Base-by-base conservation (phyloP, 2,329 filamentous ascomycete genomes). In the Lasiodiplodia citricola region DNA sequence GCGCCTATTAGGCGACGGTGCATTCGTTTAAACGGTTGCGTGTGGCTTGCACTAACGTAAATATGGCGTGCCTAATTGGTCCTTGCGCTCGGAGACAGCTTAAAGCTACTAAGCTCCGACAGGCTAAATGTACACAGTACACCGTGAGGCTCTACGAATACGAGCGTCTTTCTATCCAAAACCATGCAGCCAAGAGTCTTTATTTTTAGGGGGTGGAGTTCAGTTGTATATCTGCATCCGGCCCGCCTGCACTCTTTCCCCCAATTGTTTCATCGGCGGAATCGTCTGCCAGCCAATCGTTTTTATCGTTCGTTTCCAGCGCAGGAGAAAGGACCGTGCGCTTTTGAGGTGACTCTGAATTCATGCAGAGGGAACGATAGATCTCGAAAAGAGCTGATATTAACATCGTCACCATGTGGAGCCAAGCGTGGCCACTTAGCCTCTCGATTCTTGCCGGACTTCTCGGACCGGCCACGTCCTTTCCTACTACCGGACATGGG, bases 251-350 rank as follows among this genome's bases (percentile, higher is more conserved):
- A 35, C 31, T 35, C 31, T 35, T 28, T 35, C 31, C 31, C 7
- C 31, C 31, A 10, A 35, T 7, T 35, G 31, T 35, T 35, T 35
- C 16, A 41, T 60, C 31, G 38, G 41, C 31, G 21, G 38, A n/a
- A 31, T 41, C 23, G 31, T 60, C 31, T 28, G 35, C 41, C 56
- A 60, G 35, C 56, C 56, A 44, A 13, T 60, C 56, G 35, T 55
- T 55, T 11, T 60, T 8, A 44, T n/a, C 41, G 1, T 25, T 28
- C 31, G 56, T 60, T 44, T 41, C 28, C 28, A 28, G 28, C 28
- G 28, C 28, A 28, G 28, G 28, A 28, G 28, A 28, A 35, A 35
- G 31, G 31, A 35, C 31, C 31, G 31, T 35, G 31, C 31, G 31
- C 31, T 35, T 35, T 35, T 35, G 31, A 35, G 8, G 31, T 35